Base-by-base conservation (phyloP, 139 green algal species). In the Nannochloris sp. region DNA sequence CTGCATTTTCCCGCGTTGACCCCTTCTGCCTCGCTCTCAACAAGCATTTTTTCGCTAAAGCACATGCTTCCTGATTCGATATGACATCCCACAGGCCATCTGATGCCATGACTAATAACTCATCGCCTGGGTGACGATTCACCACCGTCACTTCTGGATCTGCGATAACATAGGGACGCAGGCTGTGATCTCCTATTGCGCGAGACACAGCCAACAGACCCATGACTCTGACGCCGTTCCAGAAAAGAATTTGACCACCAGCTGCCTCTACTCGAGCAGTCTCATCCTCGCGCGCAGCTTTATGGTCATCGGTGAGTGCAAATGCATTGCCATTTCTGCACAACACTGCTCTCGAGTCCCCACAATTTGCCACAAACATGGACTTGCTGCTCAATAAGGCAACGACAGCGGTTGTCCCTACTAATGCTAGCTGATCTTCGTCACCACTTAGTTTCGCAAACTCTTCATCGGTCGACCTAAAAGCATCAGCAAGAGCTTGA, bases 361-460 rank as follows among this genome's bases (percentile, higher is more conserved):
- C 86, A 60, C 81, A 88, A 65, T 92, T 92, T 16, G 82, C 86
- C 1, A 95, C 82, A 68, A 82, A 90, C 0, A 95, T 62, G 59
- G 87, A 75, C 19, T 62, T 40, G 21, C 36, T 31, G 40, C 79
- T 71, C 5, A 91, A 65, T 25, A 96, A 73, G 4, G 83, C 78
- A 23, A 91, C 86, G 34, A 96, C 84, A 6, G 89, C 87, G 0
- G 89, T 96, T 5, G 81, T 90, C 23, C 89, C 89, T 16, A 92
- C 80, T 14, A 83, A 68, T 9, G 82, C 73, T 31, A 75, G 44
- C 60, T 72, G 64, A 9, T 58, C 50, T 46, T 71, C 70, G 23
- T 77, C 65, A 60, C 79, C 71, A 34, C 65, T 60, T 48, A 72
- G 34, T 21, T 49, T 75, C 15, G 55, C 73, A 75, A 81, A 83